A percentile compares a stretch with the other conserved stretches of the same genome.
Conservation (phyloP, 2,329 filamentous ascomycete species). For the Aspergillus sp. region DNA sequence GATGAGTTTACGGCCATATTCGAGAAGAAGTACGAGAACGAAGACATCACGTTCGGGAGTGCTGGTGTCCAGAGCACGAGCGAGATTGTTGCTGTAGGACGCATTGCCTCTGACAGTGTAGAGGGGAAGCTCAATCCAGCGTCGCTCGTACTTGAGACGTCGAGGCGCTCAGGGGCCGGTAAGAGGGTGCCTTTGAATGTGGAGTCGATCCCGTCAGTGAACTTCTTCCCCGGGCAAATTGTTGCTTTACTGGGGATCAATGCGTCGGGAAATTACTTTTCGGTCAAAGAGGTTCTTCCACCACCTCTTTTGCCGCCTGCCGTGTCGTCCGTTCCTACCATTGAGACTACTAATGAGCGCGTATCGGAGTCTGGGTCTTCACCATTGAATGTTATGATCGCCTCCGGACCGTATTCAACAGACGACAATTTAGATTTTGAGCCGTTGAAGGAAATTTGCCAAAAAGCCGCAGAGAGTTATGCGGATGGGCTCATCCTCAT, state of each 20-base stretch:
- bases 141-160: constrained; percentile 85
- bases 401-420: constrained; percentile 85
- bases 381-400: constrained; percentile 75
- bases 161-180: constrained; percentile 78
- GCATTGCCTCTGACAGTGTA: constrained; percentile 82
- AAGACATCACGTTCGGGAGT: constrained; percentile 81
- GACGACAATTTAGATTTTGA: constrained; percentile 92
- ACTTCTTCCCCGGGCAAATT: constrained; percentile 93
- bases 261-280: constrained; percentile 78
- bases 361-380: constrained; percentile 64
- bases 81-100: constrained; percentile 84
- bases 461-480: constrained; percentile 69
- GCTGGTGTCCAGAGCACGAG: constrained; percentile 80
- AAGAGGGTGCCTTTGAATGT: constrained; percentile 78
- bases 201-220: constrained; percentile 65
- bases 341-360: constrained; percentile 69
- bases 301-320: constrained; percentile 73
- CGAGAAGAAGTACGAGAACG: constrained; percentile 71
- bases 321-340: constrained; percentile 64
- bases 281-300: constrained; percentile 72
- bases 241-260: constrained; percentile 86
- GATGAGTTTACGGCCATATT: constrained; percentile 80
- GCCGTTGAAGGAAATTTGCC: constrained; percentile 77
- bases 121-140: constrained; percentile 84
- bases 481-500: constrained; percentile 77